Base-by-base conservation (phyloP, 495 filamentous ascomycete species). In the Hypoxylon lienhwacheense region DNA sequence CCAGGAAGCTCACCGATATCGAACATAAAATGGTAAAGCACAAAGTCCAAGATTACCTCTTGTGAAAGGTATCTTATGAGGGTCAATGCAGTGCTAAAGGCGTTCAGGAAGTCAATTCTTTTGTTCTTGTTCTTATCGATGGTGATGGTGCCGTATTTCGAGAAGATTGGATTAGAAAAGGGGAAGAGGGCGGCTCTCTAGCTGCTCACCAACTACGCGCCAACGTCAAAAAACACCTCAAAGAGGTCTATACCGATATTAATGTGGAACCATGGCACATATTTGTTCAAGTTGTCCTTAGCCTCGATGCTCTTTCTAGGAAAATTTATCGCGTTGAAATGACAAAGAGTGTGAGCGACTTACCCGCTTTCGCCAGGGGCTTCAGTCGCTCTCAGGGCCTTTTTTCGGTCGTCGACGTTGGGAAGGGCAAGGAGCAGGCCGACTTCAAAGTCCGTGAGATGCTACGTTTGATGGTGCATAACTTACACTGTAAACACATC, bases 401-500 rank as follows among this genome's bases (percentile, higher is more conserved):
- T 2, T 83, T 81, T 58, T 82, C 84, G 28, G 81, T 82, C 57
- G 70, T 85, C 10, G 83, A 85, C 59, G 82, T 80, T 12, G 83
- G 81, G 7, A 74, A 82, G 53, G 73, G 77, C 24, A 82, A 83
- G 52, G 80, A 85, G 47, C 78, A 79, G n/a, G 77, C 81, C 8
- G 77, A 81, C 39, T 85, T 63, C 65, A 80, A 79, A 77, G 75
- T 83, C 60, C 50, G 51, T 1, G 53, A 49, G 26, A 50, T 79
- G 50, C 77, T 87, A 41, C 74, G 76, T 1, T 59, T 85, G 3
- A 85, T 81, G 59, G 75, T 69, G 4, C 74, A 84, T 19, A 81
- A 82, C 45, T 69, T 75, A 37, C 80, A 85, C 56, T 88, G 85
- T 73, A 82, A 80, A 43, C 83, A 87, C 66, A 81, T 88, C 26